Base-by-base conservation (phyloP, 805 yeast species). In the Saccharomycopsis sp. region DNA sequence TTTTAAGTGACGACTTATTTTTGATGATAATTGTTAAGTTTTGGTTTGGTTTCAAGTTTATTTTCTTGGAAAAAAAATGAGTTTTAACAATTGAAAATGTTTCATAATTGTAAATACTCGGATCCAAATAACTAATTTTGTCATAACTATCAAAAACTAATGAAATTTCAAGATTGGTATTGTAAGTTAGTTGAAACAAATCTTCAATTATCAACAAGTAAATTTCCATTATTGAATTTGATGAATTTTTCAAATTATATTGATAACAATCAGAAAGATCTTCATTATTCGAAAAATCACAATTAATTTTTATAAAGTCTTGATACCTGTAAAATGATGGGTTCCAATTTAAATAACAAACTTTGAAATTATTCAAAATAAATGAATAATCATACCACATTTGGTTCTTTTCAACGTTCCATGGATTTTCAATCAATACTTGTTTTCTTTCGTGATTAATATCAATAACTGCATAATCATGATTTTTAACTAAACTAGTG, bases 271-370 rank as follows among this genome's bases (percentile, higher is more conserved):
- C n/a, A n/a, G n/a, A n/a, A n/a, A n/a, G n/a, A n/a, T n/a, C n/a
- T n/a, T n/a, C n/a, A n/a, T n/a, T n/a, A n/a, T n/a, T n/a, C n/a
- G n/a, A n/a, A n/a, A n/a, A n/a, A n/a, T n/a, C n/a, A n/a, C n/a
- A n/a, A n/a, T n/a, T n/a, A n/a, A n/a, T n/a, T n/a, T n/a, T n/a
- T n/a, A n/a, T n/a, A n/a, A n/a, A n/a, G n/a, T n/a, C n/a, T n/a
- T n/a, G n/a, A 51, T 28, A 23, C 10, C 10, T 23, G 26, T 8
- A 23, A 23, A 34, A 29, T 48, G 47, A 1, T 36, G 75, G 69
- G 42, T 74, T 64, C 89, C 94, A 81, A 53, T 77, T 82, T 30
- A 84, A 43, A 53, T 84, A 85, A 2, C 82, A 44, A 3, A 66
- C 64, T 10, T 61, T 58, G 52, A 74, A 82, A 20, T 59, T 56